Evolutionary conservation across 2,329 filamentous ascomycete species (phyloP).

Genomic region (Eutypella sp.): DNA sequence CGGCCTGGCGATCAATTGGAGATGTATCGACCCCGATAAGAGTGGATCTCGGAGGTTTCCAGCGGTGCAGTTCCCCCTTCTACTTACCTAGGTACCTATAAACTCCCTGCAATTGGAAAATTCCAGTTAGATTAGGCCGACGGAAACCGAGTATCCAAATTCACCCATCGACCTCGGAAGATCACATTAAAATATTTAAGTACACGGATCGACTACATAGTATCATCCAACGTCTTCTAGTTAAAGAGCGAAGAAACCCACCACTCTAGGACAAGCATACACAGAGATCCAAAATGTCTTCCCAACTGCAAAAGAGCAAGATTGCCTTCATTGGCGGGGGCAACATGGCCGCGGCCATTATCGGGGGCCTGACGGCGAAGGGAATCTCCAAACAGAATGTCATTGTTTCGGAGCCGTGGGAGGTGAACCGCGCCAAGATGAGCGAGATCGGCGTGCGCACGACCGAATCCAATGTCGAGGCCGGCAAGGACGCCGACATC

Average conservation of each 20-base stretch:
- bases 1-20: no score
- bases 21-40: background rate
- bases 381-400: conserved; percentile 40
- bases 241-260: no score
- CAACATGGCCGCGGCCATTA: conserved; percentile 50
- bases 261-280: background rate
- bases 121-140: background rate
- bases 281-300: conserved; percentile 14
- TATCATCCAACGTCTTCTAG: no score
- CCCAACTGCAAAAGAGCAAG: conserved; percentile 23
- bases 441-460: conserved; percentile 39
- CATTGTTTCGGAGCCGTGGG: conserved; percentile 46
- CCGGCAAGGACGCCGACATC: conserved; percentile 37
- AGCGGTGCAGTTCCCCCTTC: no score
- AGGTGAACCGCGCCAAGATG: conserved; percentile 48
- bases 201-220: no score
- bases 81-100: no score
- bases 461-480: conserved; percentile 42
- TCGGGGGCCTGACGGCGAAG: conserved; percentile 41
- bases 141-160: background rate
- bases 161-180: background rate
- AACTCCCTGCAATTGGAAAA: no score
- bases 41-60: background rate
- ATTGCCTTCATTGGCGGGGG: conserved; percentile 34
- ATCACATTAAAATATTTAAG: no score